Evolutionary conservation across 2,329 filamentous ascomycete genomes (phyloP).

Genomic region (Hymenoscyphus repandus): DNA sequence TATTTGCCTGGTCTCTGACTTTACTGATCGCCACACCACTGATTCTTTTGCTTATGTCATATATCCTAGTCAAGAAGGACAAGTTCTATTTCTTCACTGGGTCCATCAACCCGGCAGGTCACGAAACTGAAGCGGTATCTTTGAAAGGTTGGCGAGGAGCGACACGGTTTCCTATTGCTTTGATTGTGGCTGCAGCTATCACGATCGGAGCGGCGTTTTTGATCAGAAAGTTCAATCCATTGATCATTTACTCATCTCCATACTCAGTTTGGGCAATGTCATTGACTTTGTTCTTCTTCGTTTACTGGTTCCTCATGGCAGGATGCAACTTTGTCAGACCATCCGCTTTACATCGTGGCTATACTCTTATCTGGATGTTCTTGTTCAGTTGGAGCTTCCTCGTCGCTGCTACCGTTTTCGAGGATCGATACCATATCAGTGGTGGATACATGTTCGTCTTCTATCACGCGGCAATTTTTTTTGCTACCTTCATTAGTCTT

Average conservation of each 20-base stretch:
- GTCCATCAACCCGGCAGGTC: slow-evolving; percentile 49
- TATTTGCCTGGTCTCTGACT: slow-evolving; percentile 84
- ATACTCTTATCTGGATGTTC: slow-evolving; percentile 81
- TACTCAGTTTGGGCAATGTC: slow-evolving; percentile 90
- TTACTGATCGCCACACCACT: slow-evolving; percentile 77
- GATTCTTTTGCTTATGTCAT: slow-evolving; percentile 62
- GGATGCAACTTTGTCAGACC: slow-evolving; percentile 76
- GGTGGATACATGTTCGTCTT: slow-evolving; percentile 79
- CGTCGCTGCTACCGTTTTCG: slow-evolving; percentile 67
- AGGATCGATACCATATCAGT: slow-evolving; percentile 66
- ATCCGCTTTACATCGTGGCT: slow-evolving; percentile 78
- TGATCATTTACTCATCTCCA: slow-evolving; percentile 83
- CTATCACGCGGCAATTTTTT: slow-evolving; percentile 69
- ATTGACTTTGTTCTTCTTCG: slow-evolving; percentile 71
- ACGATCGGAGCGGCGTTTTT: slow-evolving; percentile 70
- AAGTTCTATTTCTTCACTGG: slow-evolving; percentile 86
- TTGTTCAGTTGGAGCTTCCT: slow-evolving; percentile 66
- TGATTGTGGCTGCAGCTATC: slow-evolving; percentile 62
- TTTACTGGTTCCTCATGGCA: slow-evolving; percentile 77
- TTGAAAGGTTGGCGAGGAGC: slow-evolving; percentile 77
- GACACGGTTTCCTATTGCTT: slow-evolving; percentile 74
- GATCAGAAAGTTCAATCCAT: slow-evolving; percentile 76
- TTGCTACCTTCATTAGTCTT: slow-evolving; percentile 70
- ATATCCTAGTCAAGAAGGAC: slow-evolving; percentile 63
- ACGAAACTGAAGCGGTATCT: slow-evolving; percentile 54